Conservation (phyloP, 2,329 filamentous ascomycete genomes). For the Paramyrothecium sp. region DNA sequence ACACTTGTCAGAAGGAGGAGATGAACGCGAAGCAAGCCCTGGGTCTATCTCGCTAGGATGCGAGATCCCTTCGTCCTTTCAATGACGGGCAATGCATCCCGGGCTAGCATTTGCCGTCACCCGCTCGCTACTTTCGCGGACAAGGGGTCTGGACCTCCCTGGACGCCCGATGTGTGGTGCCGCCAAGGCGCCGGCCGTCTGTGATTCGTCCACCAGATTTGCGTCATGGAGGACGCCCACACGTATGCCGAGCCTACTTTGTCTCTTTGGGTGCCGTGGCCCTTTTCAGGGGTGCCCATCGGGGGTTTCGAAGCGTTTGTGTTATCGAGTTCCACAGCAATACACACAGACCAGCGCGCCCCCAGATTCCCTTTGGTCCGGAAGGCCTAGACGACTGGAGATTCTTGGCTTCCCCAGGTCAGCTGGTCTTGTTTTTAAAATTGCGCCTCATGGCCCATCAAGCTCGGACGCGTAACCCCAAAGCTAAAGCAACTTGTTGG, state of each 20-base stretch:
- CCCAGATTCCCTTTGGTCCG: not conserved
- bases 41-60: too few relatives aligned
- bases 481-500: too few relatives aligned
- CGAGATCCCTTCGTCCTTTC: too few relatives aligned
- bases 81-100: too few relatives aligned
- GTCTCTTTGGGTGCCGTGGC: not conserved
- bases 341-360: not conserved
- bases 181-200: not conserved
- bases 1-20: too few relatives aligned
- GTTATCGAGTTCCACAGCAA: not conserved
- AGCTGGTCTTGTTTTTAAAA: too few relatives aligned
- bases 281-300: not conserved
- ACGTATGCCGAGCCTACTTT: not conserved
- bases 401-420: too few relatives aligned
- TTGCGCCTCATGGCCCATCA: too few relatives aligned
- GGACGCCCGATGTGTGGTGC: not conserved
- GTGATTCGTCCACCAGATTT: not conserved
- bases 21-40: too few relatives aligned
- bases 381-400: not conserved
- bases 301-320: not conserved
- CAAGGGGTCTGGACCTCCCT: not conserved
- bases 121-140: not conserved
- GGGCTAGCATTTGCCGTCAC: not conserved
- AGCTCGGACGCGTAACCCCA: too few relatives aligned
- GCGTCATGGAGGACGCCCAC: not conserved